phyloP scores from a whole-genome alignment of 2,329 filamentous ascomycete species.

The Neocucurbitaria cava region DNA sequence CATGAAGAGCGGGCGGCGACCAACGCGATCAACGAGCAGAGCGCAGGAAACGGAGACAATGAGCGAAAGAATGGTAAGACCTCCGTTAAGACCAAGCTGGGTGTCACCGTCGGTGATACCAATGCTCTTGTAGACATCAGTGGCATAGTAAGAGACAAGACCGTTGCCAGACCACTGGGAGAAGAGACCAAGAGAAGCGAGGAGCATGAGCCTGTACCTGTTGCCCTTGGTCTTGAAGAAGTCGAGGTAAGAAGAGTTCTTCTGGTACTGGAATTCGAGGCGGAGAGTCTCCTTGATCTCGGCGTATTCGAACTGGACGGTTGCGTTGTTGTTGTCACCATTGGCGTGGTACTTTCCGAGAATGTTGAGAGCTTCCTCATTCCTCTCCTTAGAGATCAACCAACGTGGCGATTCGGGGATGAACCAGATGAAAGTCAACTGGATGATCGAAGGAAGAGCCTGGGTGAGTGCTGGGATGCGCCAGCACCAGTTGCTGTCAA shows the following conservation, averaged over 20 bases:
- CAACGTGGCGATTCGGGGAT: slow-evolving; percentile 67
- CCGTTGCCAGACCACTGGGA: slow-evolving; percentile 74
- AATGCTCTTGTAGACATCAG: slow-evolving; percentile 66
- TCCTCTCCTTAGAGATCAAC: slow-evolving; percentile 68
- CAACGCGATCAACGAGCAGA: slow-evolving; percentile 62
- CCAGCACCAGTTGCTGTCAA: slow-evolving; percentile 58
- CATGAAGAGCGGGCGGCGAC: slow-evolving; percentile 46
- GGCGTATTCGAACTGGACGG: slow-evolving; percentile 70
- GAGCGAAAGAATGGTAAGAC: slow-evolving; percentile 67
- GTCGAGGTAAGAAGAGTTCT: slow-evolving; percentile 63
- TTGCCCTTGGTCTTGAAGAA: slow-evolving; percentile 70
- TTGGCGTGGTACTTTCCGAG: slow-evolving; percentile 70
- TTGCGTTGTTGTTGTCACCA: slow-evolving; percentile 63
- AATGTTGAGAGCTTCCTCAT: slow-evolving; percentile 67
- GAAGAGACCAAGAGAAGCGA: slow-evolving; percentile 69
- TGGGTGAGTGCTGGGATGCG: slow-evolving; percentile 62
- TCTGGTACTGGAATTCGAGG: slow-evolving; percentile 61
- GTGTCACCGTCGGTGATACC: slow-evolving; percentile 60
- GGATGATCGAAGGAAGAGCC: slow-evolving; percentile 59
- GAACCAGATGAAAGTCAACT: slow-evolving; percentile 68
- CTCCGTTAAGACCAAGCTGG: slow-evolving; percentile 55
- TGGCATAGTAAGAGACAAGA: slow-evolving; percentile 71
- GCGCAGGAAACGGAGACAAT: slow-evolving; percentile 64
- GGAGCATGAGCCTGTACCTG: slow-evolving; percentile 67
- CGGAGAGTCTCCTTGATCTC: slow-evolving; percentile 71